These are phyloP conservation scores for Fonsecaea pugnacius DNA, from an alignment of 2,329 filamentous ascomycete genomes.

Conservation along the genomic window DNA sequence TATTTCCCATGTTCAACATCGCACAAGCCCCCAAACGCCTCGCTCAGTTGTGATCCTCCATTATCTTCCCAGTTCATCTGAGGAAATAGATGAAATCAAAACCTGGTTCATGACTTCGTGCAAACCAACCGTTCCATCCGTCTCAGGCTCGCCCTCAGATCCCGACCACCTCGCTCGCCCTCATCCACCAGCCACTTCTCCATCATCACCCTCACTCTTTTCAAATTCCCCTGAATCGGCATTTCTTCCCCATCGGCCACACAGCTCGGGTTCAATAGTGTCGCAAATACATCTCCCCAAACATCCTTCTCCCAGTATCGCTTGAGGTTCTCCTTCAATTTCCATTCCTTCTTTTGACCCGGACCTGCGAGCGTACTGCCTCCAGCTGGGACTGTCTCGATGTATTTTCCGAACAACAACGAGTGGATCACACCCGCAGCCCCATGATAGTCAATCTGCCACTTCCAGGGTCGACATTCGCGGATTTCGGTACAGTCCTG, in stretches of 20 bases:
- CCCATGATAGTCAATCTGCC: constrained; percentile 95
- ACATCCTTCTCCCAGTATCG: constrained; percentile 96
- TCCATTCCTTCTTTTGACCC: constrained; percentile 67
- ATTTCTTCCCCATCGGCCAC: constrained; percentile 68
- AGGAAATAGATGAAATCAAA: background rate
- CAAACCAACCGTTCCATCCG: constrained; percentile 35
- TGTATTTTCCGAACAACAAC: constrained; percentile 91
- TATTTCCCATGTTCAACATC: background rate
- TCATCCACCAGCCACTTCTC: constrained; percentile 37
- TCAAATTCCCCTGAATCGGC: constrained; percentile 62
- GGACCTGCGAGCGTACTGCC: constrained; percentile 31
- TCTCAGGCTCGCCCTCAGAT: constrained; percentile 34
- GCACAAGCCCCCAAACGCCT: constrained; percentile 3
- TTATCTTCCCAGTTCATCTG: background rate
- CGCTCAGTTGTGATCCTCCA: background rate
- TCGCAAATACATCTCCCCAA: constrained; percentile 80
- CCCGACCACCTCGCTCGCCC: constrained; percentile 35
- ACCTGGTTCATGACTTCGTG: constrained; percentile 6
- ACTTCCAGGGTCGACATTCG: constrained; percentile 92
- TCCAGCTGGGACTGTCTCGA: constrained; percentile 66
- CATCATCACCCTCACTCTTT: constrained; percentile 31
- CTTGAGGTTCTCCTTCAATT: constrained; percentile 81
- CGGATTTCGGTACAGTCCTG: constrained; percentile 96
- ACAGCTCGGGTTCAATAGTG: constrained; percentile 77
- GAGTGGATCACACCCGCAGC: constrained; percentile 85